Base-by-base conservation (phyloP, 2,329 filamentous ascomycete species). In the Epichloe sibirici region DNA sequence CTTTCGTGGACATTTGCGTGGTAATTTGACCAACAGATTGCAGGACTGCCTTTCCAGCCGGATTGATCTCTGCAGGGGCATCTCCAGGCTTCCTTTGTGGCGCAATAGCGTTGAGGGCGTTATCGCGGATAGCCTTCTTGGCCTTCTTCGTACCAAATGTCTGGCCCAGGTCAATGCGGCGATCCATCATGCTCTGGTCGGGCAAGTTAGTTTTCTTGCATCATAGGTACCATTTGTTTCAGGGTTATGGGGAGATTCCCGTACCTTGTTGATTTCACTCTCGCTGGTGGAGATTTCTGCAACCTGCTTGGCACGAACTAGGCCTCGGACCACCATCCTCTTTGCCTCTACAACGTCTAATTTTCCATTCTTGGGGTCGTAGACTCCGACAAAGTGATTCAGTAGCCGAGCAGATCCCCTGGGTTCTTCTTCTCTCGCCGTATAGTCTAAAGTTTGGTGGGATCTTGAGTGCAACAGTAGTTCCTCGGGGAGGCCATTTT, bases 61-160 rank as follows among this genome's bases (percentile, higher is more conserved):
- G 69, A 53, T 78, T 77, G 43, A 82, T 71, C 59, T 77, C 77
- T 38, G 70, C 69, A n/a, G 73, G 69, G 44, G 63, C 65, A 38
- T 67, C 64, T 23, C 66, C 62, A 39, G 58, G 50, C 52, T 59
- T 65, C 57, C 64, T 69, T 61, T 66, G 65, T 43, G 73, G 67
- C 43, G 69, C 70, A 59, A 91, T 88, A 17, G 85, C 85, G 62
- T 90, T 90, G 60, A 86, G 76, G 2, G 82, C 81, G 57, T 79
- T 75, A 52, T 83, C 78, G 31, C 77, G 74, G 59, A 93, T 81
- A 1, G 81, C 85, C 70, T 90, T 91, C 74, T 83, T 86, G 23
- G 88, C 85, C 69, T 90, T 91, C 72, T 88, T 90, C 28, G 87
- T 91, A 65, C 88, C 88, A 62, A 94, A 94, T 35, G 85, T 82